A percentile compares a stretch with the other conserved stretches of the same genome.
These are phyloP conservation scores for Penstemon barbatus DNA, from an alignment of 257 asterid species.

Conservation along the genomic window DNA sequence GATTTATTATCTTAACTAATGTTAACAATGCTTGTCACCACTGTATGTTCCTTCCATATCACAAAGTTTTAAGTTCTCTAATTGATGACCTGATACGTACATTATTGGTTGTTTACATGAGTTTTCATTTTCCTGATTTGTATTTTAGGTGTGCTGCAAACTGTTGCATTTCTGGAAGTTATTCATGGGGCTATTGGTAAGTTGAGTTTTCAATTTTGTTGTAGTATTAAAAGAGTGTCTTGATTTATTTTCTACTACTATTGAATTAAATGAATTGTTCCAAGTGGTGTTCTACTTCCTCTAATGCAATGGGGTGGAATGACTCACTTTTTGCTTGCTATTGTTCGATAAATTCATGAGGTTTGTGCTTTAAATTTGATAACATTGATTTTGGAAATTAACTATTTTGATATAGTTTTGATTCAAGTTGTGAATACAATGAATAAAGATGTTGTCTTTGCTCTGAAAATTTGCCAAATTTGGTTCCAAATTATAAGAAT, in stretches of 20 bases:
- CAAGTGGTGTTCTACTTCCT: constrained; percentile 81
- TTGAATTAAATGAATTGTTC: constrained; percentile 71
- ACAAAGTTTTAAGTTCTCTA: too few relatives aligned
- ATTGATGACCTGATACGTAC: neutral
- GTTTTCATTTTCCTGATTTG: constrained; percentile 6
- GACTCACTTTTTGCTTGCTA: constrained; percentile 80
- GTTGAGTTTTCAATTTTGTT: neutral
- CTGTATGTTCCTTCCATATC: too few relatives aligned
- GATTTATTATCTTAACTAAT: neutral
- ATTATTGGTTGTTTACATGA: neutral
- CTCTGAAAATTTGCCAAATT: neutral
- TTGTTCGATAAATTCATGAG: constrained; percentile 61
- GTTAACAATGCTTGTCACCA: neutral
- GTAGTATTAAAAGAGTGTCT: neutral
- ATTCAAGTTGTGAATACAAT: neutral
- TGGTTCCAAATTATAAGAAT: neutral
- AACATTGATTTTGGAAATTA: too few relatives aligned
- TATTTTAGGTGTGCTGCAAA: constrained; percentile 70
- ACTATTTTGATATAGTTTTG: neutral
- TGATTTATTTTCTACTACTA: neutral
- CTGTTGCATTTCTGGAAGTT: constrained; percentile 89
- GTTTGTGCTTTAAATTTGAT: constrained; percentile 31
- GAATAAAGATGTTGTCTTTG: neutral
- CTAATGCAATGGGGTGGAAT: constrained; percentile 99
- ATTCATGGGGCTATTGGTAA: constrained; percentile 87